Evolutionary conservation across 2,329 filamentous ascomycete species (phyloP).

Genomic region (Pseudogymnoascus sp.): DNA sequence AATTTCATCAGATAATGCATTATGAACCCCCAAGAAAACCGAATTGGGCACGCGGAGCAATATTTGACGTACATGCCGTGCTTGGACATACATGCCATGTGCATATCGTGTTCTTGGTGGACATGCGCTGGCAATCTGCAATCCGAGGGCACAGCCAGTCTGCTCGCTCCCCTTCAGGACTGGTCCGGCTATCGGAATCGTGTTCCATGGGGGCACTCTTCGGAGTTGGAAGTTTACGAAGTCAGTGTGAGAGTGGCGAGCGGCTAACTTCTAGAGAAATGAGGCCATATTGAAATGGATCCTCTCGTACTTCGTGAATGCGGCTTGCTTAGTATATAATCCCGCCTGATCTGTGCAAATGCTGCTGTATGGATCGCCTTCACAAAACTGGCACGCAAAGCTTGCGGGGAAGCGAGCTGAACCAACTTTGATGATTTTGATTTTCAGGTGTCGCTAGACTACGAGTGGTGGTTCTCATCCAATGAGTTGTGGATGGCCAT

Average conservation of each 20-base stretch:
- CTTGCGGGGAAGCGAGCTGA: slow-evolving; percentile 1
- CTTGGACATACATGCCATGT: slow-evolving; percentile 4
- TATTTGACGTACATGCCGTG: slow-evolving; percentile 1
- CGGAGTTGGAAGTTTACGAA: not conserved
- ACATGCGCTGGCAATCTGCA: slow-evolving; percentile 4
- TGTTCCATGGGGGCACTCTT: not conserved
- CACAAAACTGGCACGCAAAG: not conserved
- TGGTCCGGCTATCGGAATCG: not conserved
- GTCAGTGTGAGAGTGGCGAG: not conserved
- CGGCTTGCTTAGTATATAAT: not conserved
- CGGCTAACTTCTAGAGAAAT: not conserved
- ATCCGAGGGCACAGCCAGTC: not conserved
- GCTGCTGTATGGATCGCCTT: slow-evolving; percentile 6
- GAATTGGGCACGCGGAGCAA: not conserved
- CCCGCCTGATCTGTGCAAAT: not conserved
- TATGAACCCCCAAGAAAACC: not conserved
- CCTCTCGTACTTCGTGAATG: not conserved
- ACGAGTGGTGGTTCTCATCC: not conserved
- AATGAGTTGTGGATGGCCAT: not conserved
- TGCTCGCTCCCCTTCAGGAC: not conserved
- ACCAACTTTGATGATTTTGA: not conserved
- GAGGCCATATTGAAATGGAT: not conserved
- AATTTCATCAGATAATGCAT: not conserved
- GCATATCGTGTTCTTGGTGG: slow-evolving; percentile 2
- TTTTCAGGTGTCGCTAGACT: not conserved